Conservation (phyloP, 208 protist genomes). For the Leishmania tropica region DNA sequence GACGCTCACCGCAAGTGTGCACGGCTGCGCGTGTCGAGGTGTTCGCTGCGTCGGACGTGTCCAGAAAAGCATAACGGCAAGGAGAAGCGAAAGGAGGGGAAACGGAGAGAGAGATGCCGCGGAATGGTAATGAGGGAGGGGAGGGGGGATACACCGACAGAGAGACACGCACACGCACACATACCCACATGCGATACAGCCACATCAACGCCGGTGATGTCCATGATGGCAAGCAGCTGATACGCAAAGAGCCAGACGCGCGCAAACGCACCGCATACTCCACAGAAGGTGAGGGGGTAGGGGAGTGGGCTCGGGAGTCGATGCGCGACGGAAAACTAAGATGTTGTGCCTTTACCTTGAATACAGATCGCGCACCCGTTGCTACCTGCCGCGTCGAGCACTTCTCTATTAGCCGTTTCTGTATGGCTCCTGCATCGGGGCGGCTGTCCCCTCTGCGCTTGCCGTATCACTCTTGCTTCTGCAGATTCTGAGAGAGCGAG, state of each 20-base stretch:
- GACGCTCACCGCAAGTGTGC: not conserved
- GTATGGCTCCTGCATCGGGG: not conserved
- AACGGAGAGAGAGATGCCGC: not conserved
- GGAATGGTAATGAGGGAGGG: not conserved
- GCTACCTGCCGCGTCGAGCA: not conserved
- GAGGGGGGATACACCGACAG: not conserved
- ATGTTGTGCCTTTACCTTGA: not conserved
- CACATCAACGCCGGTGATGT: not conserved
- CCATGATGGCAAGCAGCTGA: not conserved
- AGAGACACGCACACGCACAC: not conserved
- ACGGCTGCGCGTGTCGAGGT: conserved; percentile 1
- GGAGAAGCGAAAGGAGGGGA: not conserved
- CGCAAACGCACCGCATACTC: not conserved
- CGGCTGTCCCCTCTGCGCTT: not conserved
- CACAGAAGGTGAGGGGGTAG: not conserved
- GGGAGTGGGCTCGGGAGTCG: not conserved
- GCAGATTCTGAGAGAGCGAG: not conserved
- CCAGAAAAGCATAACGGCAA: not conserved
- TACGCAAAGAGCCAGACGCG: not conserved
- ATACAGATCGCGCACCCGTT: not conserved
- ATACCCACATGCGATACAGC: not conserved
- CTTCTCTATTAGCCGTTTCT: not conserved
- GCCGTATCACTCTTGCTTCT: not conserved
- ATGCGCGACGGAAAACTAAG: not conserved
- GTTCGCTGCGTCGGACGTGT: not conserved